Evolutionary conservation across 1,139 yeast genomes (phyloP), one percentile per base, ranked within the genome.

Genomic region (Debaryomyces robertsiae): DNA sequence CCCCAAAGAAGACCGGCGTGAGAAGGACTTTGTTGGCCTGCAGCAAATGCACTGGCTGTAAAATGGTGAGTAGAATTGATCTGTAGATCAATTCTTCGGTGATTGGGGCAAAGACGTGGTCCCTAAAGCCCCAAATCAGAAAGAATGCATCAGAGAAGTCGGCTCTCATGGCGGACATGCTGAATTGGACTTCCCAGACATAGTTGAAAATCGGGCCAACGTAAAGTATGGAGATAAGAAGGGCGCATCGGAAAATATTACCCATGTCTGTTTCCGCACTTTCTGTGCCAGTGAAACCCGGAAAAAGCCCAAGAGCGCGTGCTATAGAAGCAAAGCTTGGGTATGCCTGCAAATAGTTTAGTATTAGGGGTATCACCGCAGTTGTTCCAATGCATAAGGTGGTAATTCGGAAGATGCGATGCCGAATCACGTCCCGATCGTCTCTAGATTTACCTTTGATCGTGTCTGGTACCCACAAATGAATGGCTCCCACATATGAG

Each of bases 71-170:
- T 2, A 85, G 64, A 35, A 84, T 65, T 0, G 88, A 75, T 3
- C 98, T 73, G 59, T 84, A 93, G 6, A 89, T 78, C 25, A 90
- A 51, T 57, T 93, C 99, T 58, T 93, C 99, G 0, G 96, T 84
- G 1, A 87, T 42, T 1, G 98, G 98, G 0, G 95, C 98, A 47
- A 87, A 73, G 0, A 88, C 43, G 45, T 79, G 77, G 57, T 87
- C 84, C 45, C 96, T 66, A 32, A 83, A 39, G 2, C 87, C 86
- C 48, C 69, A 65, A 1, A 80, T 54, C 17, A 69, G 67, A 11
- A 43, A 27, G 23, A 76, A 53, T 38, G 63, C 62, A 3, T 46
- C 48, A 19, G 23, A 13, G 51, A 49, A 32, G 55, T 65, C 53
- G 29, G 47, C 17, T 1, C 36, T 22, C 10, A 53, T 33, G 5